Evolutionary conservation across 805 yeast species (phyloP).

Genomic region (Schizosaccharomyces cryophilus): DNA sequence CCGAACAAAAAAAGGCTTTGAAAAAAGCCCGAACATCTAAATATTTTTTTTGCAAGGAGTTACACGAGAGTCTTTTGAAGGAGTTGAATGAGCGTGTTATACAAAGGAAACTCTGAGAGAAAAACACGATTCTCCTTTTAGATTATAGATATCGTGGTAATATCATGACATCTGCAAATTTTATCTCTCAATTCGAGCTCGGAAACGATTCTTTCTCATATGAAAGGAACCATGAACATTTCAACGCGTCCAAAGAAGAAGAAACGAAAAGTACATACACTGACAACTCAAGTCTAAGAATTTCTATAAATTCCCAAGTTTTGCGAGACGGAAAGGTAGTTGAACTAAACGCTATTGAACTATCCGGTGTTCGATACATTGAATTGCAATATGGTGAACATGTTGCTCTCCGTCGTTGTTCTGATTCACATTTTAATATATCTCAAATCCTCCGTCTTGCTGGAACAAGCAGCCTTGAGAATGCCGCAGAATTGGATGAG

Average conservation of each 20-base stretch:
- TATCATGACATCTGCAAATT: background rate
- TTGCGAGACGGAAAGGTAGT: background rate
- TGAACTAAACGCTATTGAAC: constrained; percentile 20
- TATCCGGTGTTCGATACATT: constrained; percentile 34
- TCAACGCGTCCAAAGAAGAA: background rate
- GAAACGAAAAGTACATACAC: background rate
- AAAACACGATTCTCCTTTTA: background rate
- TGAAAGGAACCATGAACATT: background rate
- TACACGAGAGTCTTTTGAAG: no score
- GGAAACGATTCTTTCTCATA: background rate
- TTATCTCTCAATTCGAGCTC: background rate
- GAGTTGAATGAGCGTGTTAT: no score
- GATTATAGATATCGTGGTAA: background rate
- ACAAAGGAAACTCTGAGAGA: background rate
- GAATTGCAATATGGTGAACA: constrained; percentile 27
- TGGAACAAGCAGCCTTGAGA: constrained; percentile 24
- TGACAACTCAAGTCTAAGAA: background rate
- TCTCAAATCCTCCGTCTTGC: constrained; percentile 49
- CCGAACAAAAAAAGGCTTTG: no score
- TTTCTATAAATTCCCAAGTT: background rate
- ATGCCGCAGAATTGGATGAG: constrained; percentile 36
- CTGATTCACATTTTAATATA: constrained; percentile 45
- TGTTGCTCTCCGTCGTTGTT: constrained; percentile 37
- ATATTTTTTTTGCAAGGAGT: no score
- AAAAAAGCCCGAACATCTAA: no score